phyloP scores from a whole-genome alignment of 1,284 basidiomycete species.

The Wallemia ichthyophaga region DNA sequence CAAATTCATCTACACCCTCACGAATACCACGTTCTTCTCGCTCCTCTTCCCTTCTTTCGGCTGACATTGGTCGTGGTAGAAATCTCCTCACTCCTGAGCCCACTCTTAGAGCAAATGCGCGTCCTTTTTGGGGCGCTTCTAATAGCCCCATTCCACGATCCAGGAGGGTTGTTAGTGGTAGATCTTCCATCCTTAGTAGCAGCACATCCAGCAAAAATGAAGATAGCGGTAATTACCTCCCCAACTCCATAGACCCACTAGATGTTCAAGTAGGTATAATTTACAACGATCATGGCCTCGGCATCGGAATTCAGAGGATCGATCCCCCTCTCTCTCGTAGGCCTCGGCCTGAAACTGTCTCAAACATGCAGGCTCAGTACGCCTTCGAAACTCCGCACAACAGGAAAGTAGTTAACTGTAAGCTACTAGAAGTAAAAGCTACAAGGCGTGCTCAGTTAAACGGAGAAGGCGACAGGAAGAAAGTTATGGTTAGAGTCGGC shows the following conservation, averaged over 20 bases:
- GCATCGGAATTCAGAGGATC: not conserved
- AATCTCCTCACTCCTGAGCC: not conserved
- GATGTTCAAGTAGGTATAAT: not conserved
- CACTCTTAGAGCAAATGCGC: not conserved
- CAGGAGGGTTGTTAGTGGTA: not conserved
- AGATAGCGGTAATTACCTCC: not conserved
- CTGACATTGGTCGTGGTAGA: not conserved
- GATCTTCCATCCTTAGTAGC: not conserved
- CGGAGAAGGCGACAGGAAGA: not conserved
- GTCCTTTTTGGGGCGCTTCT: not conserved
- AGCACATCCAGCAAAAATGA: not conserved
- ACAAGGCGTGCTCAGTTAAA: not conserved
- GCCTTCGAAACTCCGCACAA: not conserved
- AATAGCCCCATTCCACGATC: not conserved
- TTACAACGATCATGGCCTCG: not conserved
- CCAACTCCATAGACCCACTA: not conserved
- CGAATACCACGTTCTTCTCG: not conserved
- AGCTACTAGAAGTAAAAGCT: not conserved
- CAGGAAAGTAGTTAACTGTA: not conserved
- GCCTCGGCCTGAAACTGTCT: not conserved
- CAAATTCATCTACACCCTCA: not conserved
- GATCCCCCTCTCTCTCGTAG: not conserved
- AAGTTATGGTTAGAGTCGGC: not conserved
- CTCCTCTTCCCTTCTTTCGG: not conserved
- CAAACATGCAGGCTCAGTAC: not conserved